These are phyloP conservation scores for Boletus pseudo-olivaceus DNA, from an alignment of 768 basidiomycete species.

Conservation along the genomic window DNA sequence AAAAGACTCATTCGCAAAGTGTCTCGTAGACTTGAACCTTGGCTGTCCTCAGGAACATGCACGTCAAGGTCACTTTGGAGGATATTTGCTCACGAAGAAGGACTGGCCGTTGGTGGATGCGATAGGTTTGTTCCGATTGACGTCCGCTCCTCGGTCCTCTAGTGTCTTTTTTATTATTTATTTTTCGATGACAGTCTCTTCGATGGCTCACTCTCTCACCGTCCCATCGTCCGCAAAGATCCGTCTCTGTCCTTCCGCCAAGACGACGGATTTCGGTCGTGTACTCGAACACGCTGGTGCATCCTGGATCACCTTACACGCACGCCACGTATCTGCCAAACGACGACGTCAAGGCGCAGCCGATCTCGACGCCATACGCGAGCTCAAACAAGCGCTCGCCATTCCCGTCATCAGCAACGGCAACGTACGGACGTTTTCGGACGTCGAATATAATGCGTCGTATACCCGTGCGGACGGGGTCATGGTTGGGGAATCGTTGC, in stretches of 20 bases:
- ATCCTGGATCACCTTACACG: slow-evolving; percentile 71
- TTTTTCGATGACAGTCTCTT: slow-evolving; percentile 44
- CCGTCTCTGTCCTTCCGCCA: slow-evolving; percentile 48
- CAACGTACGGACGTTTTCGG: slow-evolving; percentile 61
- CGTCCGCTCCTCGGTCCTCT: neutral
- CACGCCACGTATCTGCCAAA: slow-evolving; percentile 66
- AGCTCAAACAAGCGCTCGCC: slow-evolving; percentile 46
- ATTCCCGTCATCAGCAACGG: slow-evolving; percentile 76
- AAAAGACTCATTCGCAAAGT: slow-evolving; percentile 7
- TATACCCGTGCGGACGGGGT: slow-evolving; percentile 66
- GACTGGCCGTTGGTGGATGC: slow-evolving; percentile 68
- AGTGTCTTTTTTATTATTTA: neutral
- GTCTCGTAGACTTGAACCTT: slow-evolving; percentile 63
- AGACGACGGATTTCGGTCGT: slow-evolving; percentile 54
- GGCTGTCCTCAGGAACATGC: slow-evolving; percentile 78
- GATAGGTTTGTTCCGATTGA: slow-evolving; percentile 49
- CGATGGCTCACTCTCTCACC: slow-evolving; percentile 58
- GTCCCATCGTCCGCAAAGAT: slow-evolving; percentile 68
- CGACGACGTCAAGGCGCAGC: slow-evolving; percentile 71
- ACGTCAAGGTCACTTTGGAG: slow-evolving; percentile 64
- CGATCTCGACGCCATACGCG: slow-evolving; percentile 57
- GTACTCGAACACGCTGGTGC: slow-evolving; percentile 63
- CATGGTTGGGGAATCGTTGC: slow-evolving; percentile 79
- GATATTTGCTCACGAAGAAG: slow-evolving; percentile 67
- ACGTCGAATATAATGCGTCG: slow-evolving; percentile 51